Evolutionary conservation across 495 filamentous ascomycete genomes (phyloP).

Genomic region (Apodospora peruviana): DNA sequence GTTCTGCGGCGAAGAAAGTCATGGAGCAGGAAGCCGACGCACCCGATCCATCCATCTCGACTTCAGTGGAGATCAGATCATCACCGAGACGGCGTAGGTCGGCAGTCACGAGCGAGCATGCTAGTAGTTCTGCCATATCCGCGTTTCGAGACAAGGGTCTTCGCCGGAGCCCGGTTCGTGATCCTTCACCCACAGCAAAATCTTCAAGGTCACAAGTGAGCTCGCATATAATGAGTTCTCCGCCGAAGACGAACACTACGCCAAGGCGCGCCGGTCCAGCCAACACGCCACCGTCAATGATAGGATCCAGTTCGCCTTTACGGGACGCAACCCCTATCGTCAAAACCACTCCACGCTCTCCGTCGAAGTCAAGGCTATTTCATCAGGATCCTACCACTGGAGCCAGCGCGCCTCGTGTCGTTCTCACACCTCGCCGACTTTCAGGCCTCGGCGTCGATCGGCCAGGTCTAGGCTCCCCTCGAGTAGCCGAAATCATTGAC

Average conservation of each 20-base stretch:
- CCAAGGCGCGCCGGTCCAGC: conserved; percentile 6
- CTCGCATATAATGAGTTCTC: conserved; percentile 4
- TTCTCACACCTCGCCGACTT: conserved; percentile 60
- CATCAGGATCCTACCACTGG: conserved; percentile 53
- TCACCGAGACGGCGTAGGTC: conserved; percentile 16
- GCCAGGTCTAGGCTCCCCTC: conserved; percentile 72
- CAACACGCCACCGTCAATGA: conserved; percentile 18
- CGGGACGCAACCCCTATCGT: conserved; percentile 13
- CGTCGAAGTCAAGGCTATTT: conserved; percentile 44
- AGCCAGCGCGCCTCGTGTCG: conserved; percentile 54
- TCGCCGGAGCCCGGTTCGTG: conserved; percentile 29
- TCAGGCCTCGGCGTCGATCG: conserved; percentile 73
- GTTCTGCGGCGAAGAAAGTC: conserved; percentile 47
- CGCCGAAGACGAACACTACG: conserved; percentile 8
- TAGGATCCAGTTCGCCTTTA: conserved; percentile 29
- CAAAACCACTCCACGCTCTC: conserved; percentile 18
- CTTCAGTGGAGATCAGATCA: conserved; percentile 31
- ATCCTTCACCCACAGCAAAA: conserved; percentile 5
- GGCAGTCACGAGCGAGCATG: conserved; percentile 45
- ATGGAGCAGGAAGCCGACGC: conserved; percentile 57
- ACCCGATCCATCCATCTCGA: conserved; percentile 49
- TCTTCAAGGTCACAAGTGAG: not conserved
- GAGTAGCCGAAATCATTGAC: conserved; percentile 67
- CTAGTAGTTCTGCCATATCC: conserved; percentile 50
- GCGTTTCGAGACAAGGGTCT: conserved; percentile 49